Conservation (phyloP, 805 yeast species). For the Nakazawaea wickerhamii region DNA sequence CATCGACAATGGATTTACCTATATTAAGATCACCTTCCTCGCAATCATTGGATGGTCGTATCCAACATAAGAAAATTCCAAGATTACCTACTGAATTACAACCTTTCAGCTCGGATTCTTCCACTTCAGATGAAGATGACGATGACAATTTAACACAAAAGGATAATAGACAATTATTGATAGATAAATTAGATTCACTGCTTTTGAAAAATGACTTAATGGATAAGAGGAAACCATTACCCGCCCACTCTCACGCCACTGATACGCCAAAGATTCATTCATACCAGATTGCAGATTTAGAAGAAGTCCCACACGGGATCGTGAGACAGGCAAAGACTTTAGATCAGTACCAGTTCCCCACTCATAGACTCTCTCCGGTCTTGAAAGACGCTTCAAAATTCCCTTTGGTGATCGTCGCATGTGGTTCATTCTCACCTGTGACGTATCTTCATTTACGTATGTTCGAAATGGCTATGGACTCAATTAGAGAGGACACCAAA, state of each 20-base stretch:
- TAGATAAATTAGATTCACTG: background rate
- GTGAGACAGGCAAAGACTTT: constrained; percentile 77
- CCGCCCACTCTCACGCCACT: background rate
- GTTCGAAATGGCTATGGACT: constrained; percentile 98
- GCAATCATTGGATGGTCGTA: background rate
- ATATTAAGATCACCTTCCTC: constrained; percentile 1
- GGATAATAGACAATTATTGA: background rate
- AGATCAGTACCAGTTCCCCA: constrained; percentile 73
- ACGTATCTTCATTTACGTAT: constrained; percentile 91
- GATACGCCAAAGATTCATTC: constrained; percentile 41
- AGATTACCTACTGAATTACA: constrained; percentile 54
- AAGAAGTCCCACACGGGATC: constrained; percentile 94
- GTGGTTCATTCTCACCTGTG: constrained; percentile 95
- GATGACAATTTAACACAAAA: background rate
- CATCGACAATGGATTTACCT: background rate
- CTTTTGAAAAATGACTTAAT: background rate
- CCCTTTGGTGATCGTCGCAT: constrained; percentile 92
- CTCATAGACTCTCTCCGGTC: constrained; percentile 71
- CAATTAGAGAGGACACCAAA: constrained; percentile 83
- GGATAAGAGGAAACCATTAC: background rate
- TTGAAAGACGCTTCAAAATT: constrained; percentile 70
- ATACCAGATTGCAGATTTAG: constrained; percentile 83
- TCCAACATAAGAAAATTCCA: constrained; percentile 34
- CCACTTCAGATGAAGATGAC: constrained; percentile 25
- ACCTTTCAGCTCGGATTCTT: constrained; percentile 40